Base-by-base conservation (phyloP, 1,139 yeast genomes). In the Magnusiomyces suaveolens region DNA sequence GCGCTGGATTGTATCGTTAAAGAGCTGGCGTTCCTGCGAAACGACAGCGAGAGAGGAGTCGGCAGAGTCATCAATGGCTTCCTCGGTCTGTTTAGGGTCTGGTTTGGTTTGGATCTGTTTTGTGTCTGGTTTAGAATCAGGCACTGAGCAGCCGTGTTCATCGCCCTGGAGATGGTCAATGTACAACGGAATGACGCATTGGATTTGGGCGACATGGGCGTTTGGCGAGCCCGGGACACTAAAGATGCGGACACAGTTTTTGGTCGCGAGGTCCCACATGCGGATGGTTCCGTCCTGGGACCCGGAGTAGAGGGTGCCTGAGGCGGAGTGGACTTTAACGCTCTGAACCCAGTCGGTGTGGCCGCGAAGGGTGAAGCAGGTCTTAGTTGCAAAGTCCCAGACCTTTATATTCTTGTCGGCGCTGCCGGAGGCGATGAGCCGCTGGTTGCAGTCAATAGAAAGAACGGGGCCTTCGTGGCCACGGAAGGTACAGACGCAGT, bases 361-460 rank as follows among this genome's bases (percentile, higher is more conserved):
- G 2, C 98, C 98, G 43, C 97, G 76, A 57, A 92, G 75, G 0
- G 97, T 88, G 68, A 86, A 88, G 66, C 97, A 92, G 1, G 95
- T 87, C 69, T 96, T 77, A 18, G 89, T 82, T 66, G 87, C 95
- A 54, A 92, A 96, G 68, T 92, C 95, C 98, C 98, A 92, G 14
- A 92, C 92, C 66, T 89, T 87, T 54, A 92, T 86, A 0, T 95
- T 89, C 60, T 80, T 78, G 71, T 92, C 98, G 0, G 96, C 96
- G 21, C 95, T 84, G 0, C 97, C 98, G 4, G 94, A 83, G 1
- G 90, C 97, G 65, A 92, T 88, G 36, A 88, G 76, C 64, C 87
- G 88, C 61, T 84, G 82, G 60, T 78, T 81, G 66, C 83, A 85
- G 66, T 85, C 92, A 54, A 92, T 89, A 58, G 52, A 46, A 49